phyloP scores from a whole-genome alignment of 2,329 filamentous ascomycete genomes.

The Byssochlamys sp. region DNA sequence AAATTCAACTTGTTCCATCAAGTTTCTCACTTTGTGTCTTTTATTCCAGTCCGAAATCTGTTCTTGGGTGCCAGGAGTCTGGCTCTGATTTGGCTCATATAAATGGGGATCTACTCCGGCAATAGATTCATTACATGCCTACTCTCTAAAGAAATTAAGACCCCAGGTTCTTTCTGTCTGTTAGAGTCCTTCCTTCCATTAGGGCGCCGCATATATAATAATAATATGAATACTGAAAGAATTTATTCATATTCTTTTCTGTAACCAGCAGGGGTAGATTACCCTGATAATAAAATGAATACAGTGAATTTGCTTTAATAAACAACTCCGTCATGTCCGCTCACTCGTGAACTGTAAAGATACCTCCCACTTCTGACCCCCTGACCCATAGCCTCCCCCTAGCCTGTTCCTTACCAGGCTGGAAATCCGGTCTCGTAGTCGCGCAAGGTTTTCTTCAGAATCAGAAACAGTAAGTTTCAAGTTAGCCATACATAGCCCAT shows the following conservation, averaged over 20 bases:
- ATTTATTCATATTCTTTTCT: neutral
- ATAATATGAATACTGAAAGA: neutral
- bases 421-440: conserved; percentile 64
- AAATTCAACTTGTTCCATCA: neutral
- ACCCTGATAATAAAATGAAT: neutral
- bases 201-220: neutral
- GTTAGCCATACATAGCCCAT: conserved; percentile 91
- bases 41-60: neutral
- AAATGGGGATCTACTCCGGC: neutral
- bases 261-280: neutral
- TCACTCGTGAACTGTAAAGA: conserved; percentile 66
- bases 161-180: neutral
- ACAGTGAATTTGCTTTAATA: neutral
- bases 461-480: conserved; percentile 66
- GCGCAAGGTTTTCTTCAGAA: conserved; percentile 61
- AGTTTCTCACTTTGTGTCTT: neutral
- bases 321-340: conserved; percentile 22
- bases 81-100: neutral
- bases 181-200: neutral
- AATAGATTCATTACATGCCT: neutral
- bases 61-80: neutral
- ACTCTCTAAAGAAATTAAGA: neutral
- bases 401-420: conserved; percentile 75
- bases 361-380: conserved; percentile 81
- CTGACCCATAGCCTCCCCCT: conserved; percentile 75